Percentiles rank a stretch among this genome's conserved stretches.
These are phyloP conservation scores for Odonthalia washingtoniensis DNA, from an alignment of 31 red algal genomes.

Conservation along the genomic window DNA sequence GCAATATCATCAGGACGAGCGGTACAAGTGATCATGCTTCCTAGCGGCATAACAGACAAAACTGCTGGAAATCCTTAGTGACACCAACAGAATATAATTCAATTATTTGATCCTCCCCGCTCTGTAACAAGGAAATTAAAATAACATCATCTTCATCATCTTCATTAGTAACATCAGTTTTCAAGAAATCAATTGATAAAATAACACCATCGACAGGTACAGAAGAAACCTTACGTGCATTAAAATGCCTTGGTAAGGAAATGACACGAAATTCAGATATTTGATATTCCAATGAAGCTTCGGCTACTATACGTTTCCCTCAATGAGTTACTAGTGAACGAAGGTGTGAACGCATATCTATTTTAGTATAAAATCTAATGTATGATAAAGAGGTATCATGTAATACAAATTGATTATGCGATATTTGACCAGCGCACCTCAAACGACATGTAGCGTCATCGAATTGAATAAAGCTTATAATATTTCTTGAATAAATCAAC, in stretches of 20 bases:
- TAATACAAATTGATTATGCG: no score
- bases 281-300: conserved; percentile 37
- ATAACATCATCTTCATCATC: conserved; percentile 68
- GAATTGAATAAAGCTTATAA: no score
- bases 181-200: conserved; percentile 67
- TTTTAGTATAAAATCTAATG: no score
- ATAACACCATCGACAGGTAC: conserved; percentile 60
- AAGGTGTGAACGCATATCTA: no score
- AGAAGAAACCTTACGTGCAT: no score
- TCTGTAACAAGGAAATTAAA: conserved; percentile 64
- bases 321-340: conserved; percentile 71
- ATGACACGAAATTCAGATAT: no score
- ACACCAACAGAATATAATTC: conserved; percentile 60
- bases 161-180: no score
- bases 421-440: no score
- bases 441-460: no score
- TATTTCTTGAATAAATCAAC: no score
- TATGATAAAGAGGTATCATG: no score
- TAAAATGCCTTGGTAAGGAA: no score
- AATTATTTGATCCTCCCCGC: conserved; percentile 53
- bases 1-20: conserved; percentile 45
- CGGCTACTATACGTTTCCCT: conserved; percentile 62
- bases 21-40: conserved; percentile 65
- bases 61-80: conserved; percentile 58
- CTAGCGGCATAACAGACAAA: conserved; percentile 52